Conservation (phyloP, 2,329 filamentous ascomycete genomes). For the Microdochium paspali region DNA sequence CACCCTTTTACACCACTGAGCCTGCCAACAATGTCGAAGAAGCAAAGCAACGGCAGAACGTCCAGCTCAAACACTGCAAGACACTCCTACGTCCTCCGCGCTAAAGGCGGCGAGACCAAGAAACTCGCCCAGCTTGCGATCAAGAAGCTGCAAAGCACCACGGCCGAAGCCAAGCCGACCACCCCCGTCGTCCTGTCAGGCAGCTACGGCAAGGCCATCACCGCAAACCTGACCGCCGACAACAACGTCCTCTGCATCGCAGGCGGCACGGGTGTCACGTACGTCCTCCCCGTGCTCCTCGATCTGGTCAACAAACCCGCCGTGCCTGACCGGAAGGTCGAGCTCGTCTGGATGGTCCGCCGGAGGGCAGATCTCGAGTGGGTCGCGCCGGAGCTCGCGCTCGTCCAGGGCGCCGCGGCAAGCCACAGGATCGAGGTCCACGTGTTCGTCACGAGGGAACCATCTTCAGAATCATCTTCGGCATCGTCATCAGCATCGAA, state of each 20-base stretch:
- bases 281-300: conserved; percentile 42
- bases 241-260: conserved; percentile 43
- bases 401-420: conserved; percentile 29
- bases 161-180: conserved; percentile 11
- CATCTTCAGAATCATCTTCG: conserved; percentile 12
- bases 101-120: conserved; percentile 49
- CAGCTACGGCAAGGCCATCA: conserved; percentile 47
- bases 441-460: conserved; percentile 50
- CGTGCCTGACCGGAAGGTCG: conserved; percentile 33
- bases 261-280: conserved; percentile 50
- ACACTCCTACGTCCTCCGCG: conserved; percentile 49
- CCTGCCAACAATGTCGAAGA: too few species aligned
- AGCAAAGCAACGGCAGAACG: too few species aligned
- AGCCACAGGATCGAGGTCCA: conserved; percentile 37
- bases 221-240: conserved; percentile 27
- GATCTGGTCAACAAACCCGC: conserved; percentile 18
- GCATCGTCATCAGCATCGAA: not conserved
- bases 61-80: too few species aligned
- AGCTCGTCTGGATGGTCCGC: conserved; percentile 58
- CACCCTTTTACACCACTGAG: conserved; percentile 62
- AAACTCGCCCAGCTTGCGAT: conserved; percentile 37
- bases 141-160: not conserved
- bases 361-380: conserved; percentile 46
- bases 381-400: conserved; percentile 45
- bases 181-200: conserved; percentile 53